Percentiles rank a stretch among this genome's conserved stretches.
Conservation (phyloP, 1,284 basidiomycete species). For the Pisolithus thermaeus region DNA sequence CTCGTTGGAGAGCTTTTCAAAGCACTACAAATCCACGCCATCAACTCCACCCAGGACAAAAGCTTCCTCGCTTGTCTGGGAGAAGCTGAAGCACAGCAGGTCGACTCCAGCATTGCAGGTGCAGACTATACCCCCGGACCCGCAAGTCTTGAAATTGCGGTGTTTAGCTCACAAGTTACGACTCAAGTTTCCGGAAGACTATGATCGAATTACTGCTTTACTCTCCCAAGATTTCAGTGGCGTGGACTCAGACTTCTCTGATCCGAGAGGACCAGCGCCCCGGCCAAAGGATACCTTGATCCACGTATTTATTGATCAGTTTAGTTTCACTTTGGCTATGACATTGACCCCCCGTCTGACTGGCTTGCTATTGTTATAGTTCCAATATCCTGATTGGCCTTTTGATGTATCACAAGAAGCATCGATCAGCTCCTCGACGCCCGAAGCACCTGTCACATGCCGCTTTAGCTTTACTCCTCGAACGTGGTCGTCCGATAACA, state of each 20-base stretch:
- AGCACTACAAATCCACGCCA: slow-evolving; percentile 34
- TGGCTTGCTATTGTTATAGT: slow-evolving; percentile 32
- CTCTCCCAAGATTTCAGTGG: slow-evolving; percentile 37
- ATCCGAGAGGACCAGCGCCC: slow-evolving; percentile 43
- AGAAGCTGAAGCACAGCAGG: slow-evolving; percentile 36
- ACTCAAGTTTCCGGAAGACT: slow-evolving; percentile 52
- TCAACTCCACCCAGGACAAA: slow-evolving; percentile 28
- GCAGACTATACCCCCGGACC: slow-evolving; percentile 38
- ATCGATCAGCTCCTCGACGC: slow-evolving; percentile 32
- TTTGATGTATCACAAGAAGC: slow-evolving; percentile 54
- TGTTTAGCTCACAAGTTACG: slow-evolving; percentile 51
- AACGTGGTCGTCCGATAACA: slow-evolving; percentile 64
- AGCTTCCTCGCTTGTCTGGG: slow-evolving; percentile 14
- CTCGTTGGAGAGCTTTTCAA: slow-evolving; percentile 24
- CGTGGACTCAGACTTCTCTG: slow-evolving; percentile 31
- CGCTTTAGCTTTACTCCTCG: slow-evolving; percentile 65
- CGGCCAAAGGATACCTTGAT: slow-evolving; percentile 52
- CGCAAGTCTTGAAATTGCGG: slow-evolving; percentile 46
- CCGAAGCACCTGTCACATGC: slow-evolving; percentile 57
- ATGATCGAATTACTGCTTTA: slow-evolving; percentile 39
- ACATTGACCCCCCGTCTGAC: background rate
- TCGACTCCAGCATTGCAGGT: slow-evolving; percentile 38
- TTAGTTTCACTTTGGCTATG: slow-evolving; percentile 26
- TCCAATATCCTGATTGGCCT: slow-evolving; percentile 83
- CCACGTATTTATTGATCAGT: slow-evolving; percentile 88